A percentile compares a stretch with the other conserved stretches of the same genome.
These are phyloP conservation scores for Neoscytalidium dimidiatum DNA, from an alignment of 2,329 filamentous ascomycete species.

Conservation along the genomic window DNA sequence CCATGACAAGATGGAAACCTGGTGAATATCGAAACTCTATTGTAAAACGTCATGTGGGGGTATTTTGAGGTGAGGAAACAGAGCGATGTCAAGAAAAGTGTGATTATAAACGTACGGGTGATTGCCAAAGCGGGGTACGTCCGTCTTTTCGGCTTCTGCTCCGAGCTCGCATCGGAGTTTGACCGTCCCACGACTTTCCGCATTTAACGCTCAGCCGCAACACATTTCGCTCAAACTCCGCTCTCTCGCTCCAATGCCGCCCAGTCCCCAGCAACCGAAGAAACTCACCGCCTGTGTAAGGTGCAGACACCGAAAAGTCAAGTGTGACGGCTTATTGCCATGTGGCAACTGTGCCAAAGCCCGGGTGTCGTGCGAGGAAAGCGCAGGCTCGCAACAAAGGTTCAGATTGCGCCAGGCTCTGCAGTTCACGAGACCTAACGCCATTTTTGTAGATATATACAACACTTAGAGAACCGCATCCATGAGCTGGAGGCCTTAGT, in stretches of 20 bases:
- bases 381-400: not conserved
- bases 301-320: conserved; percentile 9
- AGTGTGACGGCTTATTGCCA: conserved; percentile 11
- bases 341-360: conserved; percentile 9
- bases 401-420: not conserved
- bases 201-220: no score
- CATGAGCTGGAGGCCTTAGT: not conserved
- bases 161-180: not conserved
- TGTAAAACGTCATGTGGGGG: no score
- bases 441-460: not conserved
- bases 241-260: conserved; percentile 1
- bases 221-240: not conserved
- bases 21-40: no score
- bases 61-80: no score
- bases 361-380: conserved; percentile 8
- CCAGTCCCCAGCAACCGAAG: not conserved
- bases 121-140: no score
- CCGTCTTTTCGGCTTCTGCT: not conserved
- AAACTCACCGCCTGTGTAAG: not conserved
- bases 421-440: not conserved
- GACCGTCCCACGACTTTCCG: no score
- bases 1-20: no score
- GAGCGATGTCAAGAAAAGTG: no score
- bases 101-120: no score
- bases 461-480: not conserved